Evolutionary conservation across 441 rosid genomes (phyloP).

Genomic region (Kokia cookei): DNA sequence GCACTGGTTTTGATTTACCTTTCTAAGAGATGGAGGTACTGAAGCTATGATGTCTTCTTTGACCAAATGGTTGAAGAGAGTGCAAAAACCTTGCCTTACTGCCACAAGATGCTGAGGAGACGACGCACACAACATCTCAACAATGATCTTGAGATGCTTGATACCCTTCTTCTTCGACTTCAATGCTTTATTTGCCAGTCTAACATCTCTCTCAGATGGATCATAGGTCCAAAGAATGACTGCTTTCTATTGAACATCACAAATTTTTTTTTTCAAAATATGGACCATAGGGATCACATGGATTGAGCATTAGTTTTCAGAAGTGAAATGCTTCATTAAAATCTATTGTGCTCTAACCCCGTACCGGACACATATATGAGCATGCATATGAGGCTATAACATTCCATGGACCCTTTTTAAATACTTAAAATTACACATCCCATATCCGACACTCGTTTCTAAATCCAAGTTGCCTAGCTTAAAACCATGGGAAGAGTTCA

Average conservation of each 20-base stretch:
- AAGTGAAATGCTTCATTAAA: not conserved
- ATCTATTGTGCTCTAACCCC: not conserved
- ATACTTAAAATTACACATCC: not conserved
- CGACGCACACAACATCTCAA: slow-evolving; percentile 71
- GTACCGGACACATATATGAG: not conserved
- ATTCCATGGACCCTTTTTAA: not conserved
- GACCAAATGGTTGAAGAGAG: slow-evolving; percentile 51
- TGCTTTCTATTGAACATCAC: slow-evolving; percentile 51
- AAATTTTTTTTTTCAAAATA: not conserved
- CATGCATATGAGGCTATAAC: not conserved
- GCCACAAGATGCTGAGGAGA: slow-evolving; percentile 65
- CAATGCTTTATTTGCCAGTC: slow-evolving; percentile 47
- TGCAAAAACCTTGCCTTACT: slow-evolving; percentile 72
- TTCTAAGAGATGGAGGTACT: slow-evolving; percentile 39
- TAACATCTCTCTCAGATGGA: slow-evolving; percentile 89
- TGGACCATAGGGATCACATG: not conserved
- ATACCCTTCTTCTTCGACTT: slow-evolving; percentile 26
- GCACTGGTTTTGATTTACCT: slow-evolving; percentile 34
- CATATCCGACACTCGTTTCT: not conserved
- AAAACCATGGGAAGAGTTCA: not conserved
- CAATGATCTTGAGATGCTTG: slow-evolving; percentile 47
- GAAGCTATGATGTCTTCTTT: slow-evolving; percentile 64
- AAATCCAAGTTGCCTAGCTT: not conserved
- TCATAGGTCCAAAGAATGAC: slow-evolving; percentile 63
- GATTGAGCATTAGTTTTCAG: not conserved